phyloP scores from a whole-genome alignment of 805 yeast species.

The Suhomyces emberorum region DNA sequence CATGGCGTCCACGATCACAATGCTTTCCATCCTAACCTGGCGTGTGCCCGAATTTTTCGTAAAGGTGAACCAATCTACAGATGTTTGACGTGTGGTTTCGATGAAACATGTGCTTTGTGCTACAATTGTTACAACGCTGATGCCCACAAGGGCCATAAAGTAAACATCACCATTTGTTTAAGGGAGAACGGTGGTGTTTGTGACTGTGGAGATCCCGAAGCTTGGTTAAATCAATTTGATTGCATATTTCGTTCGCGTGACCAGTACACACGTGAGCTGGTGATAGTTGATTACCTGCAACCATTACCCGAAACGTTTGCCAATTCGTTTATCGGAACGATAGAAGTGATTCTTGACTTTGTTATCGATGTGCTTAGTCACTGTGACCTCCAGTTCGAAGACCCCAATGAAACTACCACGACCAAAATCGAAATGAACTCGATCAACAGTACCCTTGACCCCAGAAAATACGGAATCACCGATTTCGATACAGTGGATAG shows the following conservation, averaged over 20 bases:
- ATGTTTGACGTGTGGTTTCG: constrained; percentile 72
- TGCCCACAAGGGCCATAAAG: constrained; percentile 70
- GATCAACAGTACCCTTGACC: constrained; percentile 31
- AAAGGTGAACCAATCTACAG: constrained; percentile 81
- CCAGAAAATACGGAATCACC: constrained; percentile 39
- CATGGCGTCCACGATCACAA: constrained; percentile 24
- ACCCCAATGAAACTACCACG: constrained; percentile 22
- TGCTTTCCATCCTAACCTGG: constrained; percentile 56
- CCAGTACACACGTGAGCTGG: constrained; percentile 6
- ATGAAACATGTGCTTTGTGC: constrained; percentile 84
- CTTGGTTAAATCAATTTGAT: constrained; percentile 56
- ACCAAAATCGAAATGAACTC: constrained; percentile 27
- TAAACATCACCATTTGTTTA: constrained; percentile 59
- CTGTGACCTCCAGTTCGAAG: constrained; percentile 38
- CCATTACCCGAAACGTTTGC: constrained; percentile 45
- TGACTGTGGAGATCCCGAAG: constrained; percentile 88
- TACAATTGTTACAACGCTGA: constrained; percentile 67
- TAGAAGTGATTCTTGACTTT: constrained; percentile 53
- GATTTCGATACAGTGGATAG: constrained; percentile 34
- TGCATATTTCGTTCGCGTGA: constrained; percentile 36
- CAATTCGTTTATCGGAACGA: constrained; percentile 34
- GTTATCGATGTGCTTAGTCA: constrained; percentile 58
- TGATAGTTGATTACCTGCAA: too few species aligned
- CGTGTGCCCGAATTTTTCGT: constrained; percentile 70
- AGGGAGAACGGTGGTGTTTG: constrained; percentile 77